Conservation (phyloP, 495 filamentous ascomycete species). For the Beverwykella pulmonaria region DNA sequence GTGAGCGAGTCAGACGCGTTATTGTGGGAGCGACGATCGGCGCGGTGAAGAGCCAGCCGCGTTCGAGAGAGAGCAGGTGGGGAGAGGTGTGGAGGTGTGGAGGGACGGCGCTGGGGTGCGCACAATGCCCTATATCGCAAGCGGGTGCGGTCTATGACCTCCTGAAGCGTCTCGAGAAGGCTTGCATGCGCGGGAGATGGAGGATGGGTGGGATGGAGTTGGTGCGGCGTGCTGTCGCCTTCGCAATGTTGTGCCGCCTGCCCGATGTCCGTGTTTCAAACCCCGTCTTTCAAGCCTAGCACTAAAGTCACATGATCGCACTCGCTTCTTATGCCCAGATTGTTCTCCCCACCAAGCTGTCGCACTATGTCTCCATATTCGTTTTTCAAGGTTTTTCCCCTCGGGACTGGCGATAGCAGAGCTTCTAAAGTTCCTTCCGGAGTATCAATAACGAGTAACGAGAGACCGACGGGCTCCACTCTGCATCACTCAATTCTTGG, state of each 20-base stretch:
- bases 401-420: too few relatives aligned
- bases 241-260: not conserved
- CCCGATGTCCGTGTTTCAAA: not conserved
- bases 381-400: too few relatives aligned
- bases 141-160: not conserved
- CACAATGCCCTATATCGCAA: not conserved
- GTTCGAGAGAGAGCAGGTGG: not conserved
- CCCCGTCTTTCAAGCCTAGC: not conserved
- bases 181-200: not conserved
- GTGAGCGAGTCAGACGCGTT: not conserved
- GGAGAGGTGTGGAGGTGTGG: not conserved
- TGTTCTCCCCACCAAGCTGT: too few relatives aligned
- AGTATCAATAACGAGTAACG: too few relatives aligned
- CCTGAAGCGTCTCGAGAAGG: not conserved
- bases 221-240: not conserved
- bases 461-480: too few relatives aligned
- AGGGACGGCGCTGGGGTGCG: not conserved
- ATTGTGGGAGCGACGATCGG: not conserved
- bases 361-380: too few relatives aligned
- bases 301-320: not conserved
- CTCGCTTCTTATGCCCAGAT: too few relatives aligned
- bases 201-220: not conserved
- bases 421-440: too few relatives aligned
- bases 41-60: not conserved
- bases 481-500: too few relatives aligned